Base-by-base conservation (phyloP, 306 rosid species). In the Elaeagnus macrophylla region DNA sequence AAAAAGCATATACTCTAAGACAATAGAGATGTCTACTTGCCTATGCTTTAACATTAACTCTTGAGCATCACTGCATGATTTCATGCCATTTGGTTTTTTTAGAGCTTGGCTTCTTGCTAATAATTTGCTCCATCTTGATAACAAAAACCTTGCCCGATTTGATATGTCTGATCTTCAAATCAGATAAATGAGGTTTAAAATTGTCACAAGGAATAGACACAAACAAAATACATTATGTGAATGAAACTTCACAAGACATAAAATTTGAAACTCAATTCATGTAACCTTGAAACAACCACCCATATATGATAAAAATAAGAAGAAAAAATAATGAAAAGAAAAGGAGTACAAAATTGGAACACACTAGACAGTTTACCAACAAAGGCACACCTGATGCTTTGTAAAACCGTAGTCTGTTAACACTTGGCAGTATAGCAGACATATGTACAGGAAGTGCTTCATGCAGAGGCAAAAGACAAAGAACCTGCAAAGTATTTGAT, bases 101-200 rank as follows among this genome's bases (percentile, higher is more conserved):
- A 78, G 37, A 46, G 80, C 74, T 73, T 87, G 94, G 75, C 75
- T 73, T 80, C 85, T 83, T 25, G 85, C 85, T 56, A 84, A 75
- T 75, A 77, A 61, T 74, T 84, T 93, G 79, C 96, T 93, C 96
- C 95, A 93, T 63, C 84, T 82, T 53, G 96, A 73, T 66, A 93
- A 66, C 78, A 93, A 81, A 73, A 87, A 70, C 69, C 94, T 88
- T 73, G 99, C 99, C 85, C 94, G 87, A 88, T 82, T 93, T 70
- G 99, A 93, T 80, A 87, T 77, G 77, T 87, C 99, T 93, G 96
- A 87, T 77, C 84, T 83, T 75, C 84, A 80, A 84, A 83, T 87
- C 87, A 84, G 83, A 69, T 78, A 72, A 81, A 82, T 74, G 78
- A 75, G 81, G 75, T 72, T 79, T 81, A 65, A 75, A 69, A 60